phyloP scores from a whole-genome alignment of 768 basidiomycete species.

The Lanmaoa pseudosensibilis region DNA sequence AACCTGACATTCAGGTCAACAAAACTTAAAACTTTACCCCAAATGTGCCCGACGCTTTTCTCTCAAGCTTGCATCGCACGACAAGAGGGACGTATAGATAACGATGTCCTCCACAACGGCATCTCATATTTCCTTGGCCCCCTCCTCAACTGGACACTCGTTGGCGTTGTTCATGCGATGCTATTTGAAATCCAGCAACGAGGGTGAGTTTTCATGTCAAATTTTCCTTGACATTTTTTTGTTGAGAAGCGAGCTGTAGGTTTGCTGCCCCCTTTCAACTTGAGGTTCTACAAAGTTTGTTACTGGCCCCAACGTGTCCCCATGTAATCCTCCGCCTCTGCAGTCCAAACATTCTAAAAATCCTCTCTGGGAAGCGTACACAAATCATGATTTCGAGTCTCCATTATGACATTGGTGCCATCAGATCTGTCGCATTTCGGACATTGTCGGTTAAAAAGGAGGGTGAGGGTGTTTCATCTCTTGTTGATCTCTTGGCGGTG shows the following conservation, averaged over 20 bases:
- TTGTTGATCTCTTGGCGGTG: neutral
- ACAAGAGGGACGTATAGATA: constrained; percentile 57
- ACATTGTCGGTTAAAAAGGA: constrained; percentile 38
- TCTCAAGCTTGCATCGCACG: constrained; percentile 55
- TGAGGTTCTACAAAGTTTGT: constrained; percentile 63
- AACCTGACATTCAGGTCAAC: constrained; percentile 52
- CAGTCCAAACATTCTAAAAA: constrained; percentile 52
- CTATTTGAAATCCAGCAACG: constrained; percentile 57
- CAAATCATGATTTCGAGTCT: constrained; percentile 33
- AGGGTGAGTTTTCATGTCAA: constrained; percentile 41
- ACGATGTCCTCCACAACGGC: constrained; percentile 68
- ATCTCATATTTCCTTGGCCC: constrained; percentile 75
- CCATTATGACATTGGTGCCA: constrained; percentile 38
- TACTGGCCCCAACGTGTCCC: constrained; percentile 66
- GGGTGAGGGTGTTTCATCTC: constrained; percentile 32
- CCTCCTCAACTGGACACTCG: constrained; percentile 77
- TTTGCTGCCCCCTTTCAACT: constrained; percentile 50
- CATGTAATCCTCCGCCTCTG: constrained; percentile 65
- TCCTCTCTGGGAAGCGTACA: constrained; percentile 40
- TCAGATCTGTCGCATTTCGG: constrained; percentile 40
- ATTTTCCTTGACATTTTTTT: neutral
- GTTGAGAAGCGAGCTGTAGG: constrained; percentile 32
- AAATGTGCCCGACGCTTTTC: constrained; percentile 67
- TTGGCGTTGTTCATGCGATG: constrained; percentile 67
- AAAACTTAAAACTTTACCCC: constrained; percentile 64